Base-by-base conservation (phyloP, 140 eudicot species). In the Flaveria floridana region DNA sequence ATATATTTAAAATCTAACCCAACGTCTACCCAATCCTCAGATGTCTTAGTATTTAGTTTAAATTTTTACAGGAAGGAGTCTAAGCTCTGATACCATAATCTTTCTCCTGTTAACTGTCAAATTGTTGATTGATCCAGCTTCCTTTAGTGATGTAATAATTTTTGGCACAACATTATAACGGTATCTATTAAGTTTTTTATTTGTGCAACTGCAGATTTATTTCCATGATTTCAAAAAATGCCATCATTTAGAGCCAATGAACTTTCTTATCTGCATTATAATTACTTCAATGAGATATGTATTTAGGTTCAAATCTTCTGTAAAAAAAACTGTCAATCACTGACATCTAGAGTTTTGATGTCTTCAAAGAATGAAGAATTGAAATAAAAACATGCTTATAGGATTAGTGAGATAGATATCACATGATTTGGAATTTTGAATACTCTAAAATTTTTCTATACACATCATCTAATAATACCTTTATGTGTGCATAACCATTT, bases 241-340 rank as follows among this genome's bases (percentile, higher is more conserved):
- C 37, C 12, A 21, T 15, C 76, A 73, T 57, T 57, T 47, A 39
- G 41, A 56, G 57, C 77, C 55, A 37, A 20, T 57, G 42, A 73
- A 39, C 28, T 59, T 57, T 72, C 42, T 39, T 73, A 20, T 47
- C 48, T 5, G 9, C 23, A 41, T 28, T 37, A 41, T 73, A 41
- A 20, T 19, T 58, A 55, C 66, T 71, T 71, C 66, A 39, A 55
- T 55, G 37, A 37, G 53, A 41, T 73, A 57, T 41, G 57, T 57
- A 58, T 39, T 46, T 73, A 13, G 26, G 50, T 16, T n/a, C 48
- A 64, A 34, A 15, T 30, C 25, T 6, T 64, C 25, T 64, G 47
- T 34, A 34, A 34, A 30, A 64, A 65, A 37, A 25, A 3, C n/a
- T 37, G n/a, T 68, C 68, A 55, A 26, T 20, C 39, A 41, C 57